Conservation (phyloP, 225 moss, liverwort and hornwort species). For the Pseudisothecium myosuroides region DNA sequence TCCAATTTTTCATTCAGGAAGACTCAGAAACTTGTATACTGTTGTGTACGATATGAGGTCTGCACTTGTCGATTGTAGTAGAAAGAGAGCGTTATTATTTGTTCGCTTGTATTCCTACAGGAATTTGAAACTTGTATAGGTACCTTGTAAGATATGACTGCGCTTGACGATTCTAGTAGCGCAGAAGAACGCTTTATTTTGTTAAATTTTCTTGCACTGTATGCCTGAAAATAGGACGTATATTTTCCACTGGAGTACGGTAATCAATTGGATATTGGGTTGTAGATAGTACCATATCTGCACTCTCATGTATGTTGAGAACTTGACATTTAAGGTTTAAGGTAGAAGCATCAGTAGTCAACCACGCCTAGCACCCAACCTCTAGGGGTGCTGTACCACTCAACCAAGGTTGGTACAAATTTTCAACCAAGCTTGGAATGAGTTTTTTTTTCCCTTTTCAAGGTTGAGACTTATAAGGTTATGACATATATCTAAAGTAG, state of each 20-base stretch:
- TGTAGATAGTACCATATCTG: background rate
- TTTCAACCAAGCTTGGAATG: too few relatives aligned
- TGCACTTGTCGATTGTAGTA: background rate
- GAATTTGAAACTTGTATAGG: background rate
- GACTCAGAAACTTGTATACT: background rate
- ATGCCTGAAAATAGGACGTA: background rate
- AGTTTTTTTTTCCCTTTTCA: too few relatives aligned
- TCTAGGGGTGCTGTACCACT: too few relatives aligned
- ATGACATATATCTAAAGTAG: too few relatives aligned
- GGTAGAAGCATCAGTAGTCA: too few relatives aligned
- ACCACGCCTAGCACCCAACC: too few relatives aligned
- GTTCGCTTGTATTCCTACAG: background rate
- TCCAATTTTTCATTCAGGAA: background rate
- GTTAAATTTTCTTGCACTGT: background rate
- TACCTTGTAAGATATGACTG: background rate
- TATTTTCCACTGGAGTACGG: background rate
- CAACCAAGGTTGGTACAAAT: too few relatives aligned
- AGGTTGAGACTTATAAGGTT: too few relatives aligned
- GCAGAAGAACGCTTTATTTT: background rate
- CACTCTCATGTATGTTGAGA: background rate
- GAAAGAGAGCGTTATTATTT: background rate
- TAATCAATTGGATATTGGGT: background rate
- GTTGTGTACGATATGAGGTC: background rate
- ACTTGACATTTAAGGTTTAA: too few relatives aligned
- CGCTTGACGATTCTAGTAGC: background rate